Base-by-base conservation (phyloP, 495 filamentous ascomycete species). In the Penicillium crystallinum region DNA sequence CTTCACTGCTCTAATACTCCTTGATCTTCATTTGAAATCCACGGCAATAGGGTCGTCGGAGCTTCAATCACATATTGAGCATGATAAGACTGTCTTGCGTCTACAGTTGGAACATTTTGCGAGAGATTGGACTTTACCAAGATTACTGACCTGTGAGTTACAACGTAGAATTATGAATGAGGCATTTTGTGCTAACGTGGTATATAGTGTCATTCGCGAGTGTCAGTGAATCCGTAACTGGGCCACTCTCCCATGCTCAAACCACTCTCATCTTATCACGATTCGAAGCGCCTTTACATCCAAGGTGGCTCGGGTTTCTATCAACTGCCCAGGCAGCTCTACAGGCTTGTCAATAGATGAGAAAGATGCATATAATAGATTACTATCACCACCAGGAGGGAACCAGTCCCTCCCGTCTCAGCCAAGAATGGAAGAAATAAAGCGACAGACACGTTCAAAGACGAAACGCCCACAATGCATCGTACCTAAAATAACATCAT, bases 201-300 rank as follows among this genome's bases (percentile, higher is more conserved):
- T 15, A 23, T n/a, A 11, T 29, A 59, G 57, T 60, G 30, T 60
- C 57, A 15, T 60, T 56, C 27, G 49, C 42, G 41, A 42, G 53
- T 8, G 53, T 60, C 38, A 46, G 39, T 25, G 38, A 53, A 49
- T 53, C 48, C 4, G 22, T 60, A 1, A 14, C 25, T 10, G 44
- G 40, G 1, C 57, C 57, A 6, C 34, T 60, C 14, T 50, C 43
- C 0, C 39, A 56, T 14, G 9, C 9, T 10, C 49, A 60, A 6
- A 50, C 56, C 17, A 18, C 15, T 2, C 9, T 56, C 11, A 56
- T 56, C 7, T 10, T 56, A 0, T 60, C 57, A 3, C 57, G 57
- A 12, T 60, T 60, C 15, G 49, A 60, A 18, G 53, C 57, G 8
- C 53, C 57, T 7, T 36, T 60, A n/a, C 57, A 60, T 33, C 53